Evolutionary conservation across 257 asterid genomes (phyloP).

Genomic region (Primulina huaijiensis): DNA sequence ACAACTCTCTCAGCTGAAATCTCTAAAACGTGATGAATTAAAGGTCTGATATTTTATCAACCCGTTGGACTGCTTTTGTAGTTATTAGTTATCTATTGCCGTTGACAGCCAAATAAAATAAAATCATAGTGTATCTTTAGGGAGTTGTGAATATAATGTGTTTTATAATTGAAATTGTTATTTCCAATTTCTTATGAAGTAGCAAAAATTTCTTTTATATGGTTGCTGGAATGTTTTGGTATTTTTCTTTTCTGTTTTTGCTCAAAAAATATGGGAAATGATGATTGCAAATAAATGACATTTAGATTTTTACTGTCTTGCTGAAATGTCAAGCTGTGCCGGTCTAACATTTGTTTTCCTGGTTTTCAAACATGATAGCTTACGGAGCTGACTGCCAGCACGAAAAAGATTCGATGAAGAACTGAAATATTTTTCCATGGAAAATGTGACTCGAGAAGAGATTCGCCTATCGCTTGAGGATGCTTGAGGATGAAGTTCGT

Average conservation of each 20-base stretch:
- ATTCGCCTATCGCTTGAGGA: conserved; percentile 83
- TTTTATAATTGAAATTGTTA: too few relatives aligned
- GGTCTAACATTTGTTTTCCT: not conserved
- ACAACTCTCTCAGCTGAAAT: conserved; percentile 82
- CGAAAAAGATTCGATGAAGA: conserved; percentile 88
- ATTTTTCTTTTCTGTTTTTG: too few relatives aligned
- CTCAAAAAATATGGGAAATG: not conserved
- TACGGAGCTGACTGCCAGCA: conserved; percentile 31
- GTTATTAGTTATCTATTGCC: too few relatives aligned
- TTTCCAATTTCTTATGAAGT: not conserved
- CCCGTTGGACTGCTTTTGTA: conserved; percentile 1
- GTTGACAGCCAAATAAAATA: too few relatives aligned
- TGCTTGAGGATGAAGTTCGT: conserved; percentile 81
- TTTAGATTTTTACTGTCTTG: not conserved
- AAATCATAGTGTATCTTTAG: not conserved
- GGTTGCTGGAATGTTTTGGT: conserved; percentile 2
- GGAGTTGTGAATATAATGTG: not conserved
- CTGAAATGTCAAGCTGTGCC: not conserved
- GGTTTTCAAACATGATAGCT: conserved; percentile 10
- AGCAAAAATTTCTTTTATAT: not conserved
- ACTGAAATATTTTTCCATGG: conserved; percentile 75
- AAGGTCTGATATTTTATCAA: conserved; percentile 47
- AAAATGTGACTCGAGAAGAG: conserved; percentile 78
- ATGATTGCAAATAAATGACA: not conserved
- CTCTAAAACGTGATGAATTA: conserved; percentile 84